Evolutionary conservation across 225 moss, liverwort and hornwort genomes (phyloP), one percentile per base, ranked within the genome.

Genomic region (Anthoceros angustus): DNA sequence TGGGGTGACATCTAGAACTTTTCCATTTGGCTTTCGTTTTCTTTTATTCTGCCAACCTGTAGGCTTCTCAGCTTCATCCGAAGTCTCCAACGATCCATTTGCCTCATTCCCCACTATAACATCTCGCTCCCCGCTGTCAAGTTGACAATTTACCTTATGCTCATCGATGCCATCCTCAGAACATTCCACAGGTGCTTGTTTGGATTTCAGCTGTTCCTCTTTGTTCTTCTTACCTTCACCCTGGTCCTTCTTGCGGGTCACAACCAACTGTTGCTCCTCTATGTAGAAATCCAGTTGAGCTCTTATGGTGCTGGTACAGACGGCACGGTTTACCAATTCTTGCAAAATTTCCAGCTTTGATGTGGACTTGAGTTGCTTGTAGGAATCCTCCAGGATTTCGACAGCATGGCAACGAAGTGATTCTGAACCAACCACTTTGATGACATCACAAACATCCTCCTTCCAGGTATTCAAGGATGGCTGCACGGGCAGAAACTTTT

Each of bases 11-110:
- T 62, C 89, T 84, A 70, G 72, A 74, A 41, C 81, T 72, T 67
- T 98, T 92, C 62, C 98, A 78, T 73, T 83, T 98, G 48, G 88
- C 92, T 75, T 98, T 92, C 8, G 89, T 92, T 72, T 77, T 92
- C 55, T 55, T 12, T 15, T 55, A 23, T 4, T 55, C 23, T 55
- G 55, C 98, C 98, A 98, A 43, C 76, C 92, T 69, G 88, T 79
- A 42, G 87, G 74, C 61, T 87, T 88, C 42, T 63, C 78, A 72
- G 84, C 82, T 65, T 86, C 80, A 55, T 55, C 14, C 18, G n/a
- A 55, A 23, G 23, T 20, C 23, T 55, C 55, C 7, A 55, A 4
- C 7, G 55, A 55, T 55, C 55, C 55, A 55, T 55, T 55, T 23
- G 23, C 23, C 8, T 55, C 55, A 55, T 23, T 55, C 23, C 55